Base-by-base conservation (phyloP, 2,329 filamentous ascomycete species). In the Elsinoe australis region DNA sequence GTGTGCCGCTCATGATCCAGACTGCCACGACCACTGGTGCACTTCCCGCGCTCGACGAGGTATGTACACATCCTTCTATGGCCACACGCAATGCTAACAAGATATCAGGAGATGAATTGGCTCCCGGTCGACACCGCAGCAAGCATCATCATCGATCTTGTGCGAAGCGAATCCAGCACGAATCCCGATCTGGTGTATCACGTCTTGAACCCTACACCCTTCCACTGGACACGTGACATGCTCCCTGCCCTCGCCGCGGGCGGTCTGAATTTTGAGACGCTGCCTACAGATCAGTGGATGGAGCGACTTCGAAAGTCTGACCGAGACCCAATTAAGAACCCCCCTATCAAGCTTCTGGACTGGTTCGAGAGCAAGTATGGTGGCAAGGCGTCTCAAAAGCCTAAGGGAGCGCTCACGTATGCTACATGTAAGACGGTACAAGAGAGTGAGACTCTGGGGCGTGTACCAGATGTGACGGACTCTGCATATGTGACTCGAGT, bases 221-320 rank as follows among this genome's bases (percentile, higher is more conserved):
- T 78, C 52, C 63, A 70, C 32, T 80, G 75, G 74, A 75, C 71
- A 0, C 51, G 63, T 0, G 71, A 78, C 42, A 59, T 80, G 5
- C 66, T 80, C 0, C 75, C 75, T 3, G 67, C 67, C 5, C 59
- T 80, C 3, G 60, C 58, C 14, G 31, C 26, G 10, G 32, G 49
- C 6, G 46, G 46, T 1, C 32, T 59, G 17, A 17, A 32, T 0
- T 61, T 61, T 42, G 54, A 58, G 12, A 26, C 53, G 24, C 53
- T 59, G 1, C 47, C 51, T 17, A 52, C 54, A 5, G 36, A 47
- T 17, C 51, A 58, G 22, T 61, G 59, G 59, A 49, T 60, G 8
- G 42, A 56, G n/a, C 50, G 51, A 17, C 49, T 61, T 9, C 46
- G 44, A 14, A 35, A 26, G 4, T 55, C 54, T 15, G 55, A 61